Conservation (phyloP, 495 filamentous ascomycete species). For the Neurospora sp. region DNA sequence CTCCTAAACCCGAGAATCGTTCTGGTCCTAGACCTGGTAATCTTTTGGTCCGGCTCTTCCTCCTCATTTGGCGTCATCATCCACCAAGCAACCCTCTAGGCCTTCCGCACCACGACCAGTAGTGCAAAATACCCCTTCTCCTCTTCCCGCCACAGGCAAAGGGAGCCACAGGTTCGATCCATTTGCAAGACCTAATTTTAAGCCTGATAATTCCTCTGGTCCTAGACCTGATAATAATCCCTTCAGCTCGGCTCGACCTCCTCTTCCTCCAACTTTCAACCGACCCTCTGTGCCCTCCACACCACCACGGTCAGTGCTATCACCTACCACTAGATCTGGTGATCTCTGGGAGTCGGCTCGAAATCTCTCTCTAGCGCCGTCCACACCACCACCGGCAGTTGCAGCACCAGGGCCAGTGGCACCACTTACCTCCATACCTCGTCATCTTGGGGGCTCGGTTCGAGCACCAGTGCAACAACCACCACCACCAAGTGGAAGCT, state of each 20-base stretch:
- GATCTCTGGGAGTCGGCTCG: neutral
- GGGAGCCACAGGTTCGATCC: neutral
- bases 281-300: neutral
- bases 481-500: neutral
- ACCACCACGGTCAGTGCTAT: neutral
- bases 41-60: neutral
- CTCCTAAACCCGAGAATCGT: too few relatives aligned
- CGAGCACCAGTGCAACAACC: neutral
- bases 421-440: neutral
- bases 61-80: neutral
- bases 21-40: neutral
- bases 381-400: neutral
- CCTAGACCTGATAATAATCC: too few relatives aligned
- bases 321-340: neutral
- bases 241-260: neutral
- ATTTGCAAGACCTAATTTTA: neutral
- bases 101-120: neutral
- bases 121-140: neutral
- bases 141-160: neutral
- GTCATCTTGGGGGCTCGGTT: neutral
- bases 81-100: neutral
- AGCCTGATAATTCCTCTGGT: too few relatives aligned
- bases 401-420: neutral
- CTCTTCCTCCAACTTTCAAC: neutral
- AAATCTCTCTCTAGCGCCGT: neutral